A percentile compares a stretch with the other conserved stretches of the same genome.
These are phyloP conservation scores for Anthostomella pinea DNA, from an alignment of 2,329 filamentous ascomycete species.

Conservation along the genomic window DNA sequence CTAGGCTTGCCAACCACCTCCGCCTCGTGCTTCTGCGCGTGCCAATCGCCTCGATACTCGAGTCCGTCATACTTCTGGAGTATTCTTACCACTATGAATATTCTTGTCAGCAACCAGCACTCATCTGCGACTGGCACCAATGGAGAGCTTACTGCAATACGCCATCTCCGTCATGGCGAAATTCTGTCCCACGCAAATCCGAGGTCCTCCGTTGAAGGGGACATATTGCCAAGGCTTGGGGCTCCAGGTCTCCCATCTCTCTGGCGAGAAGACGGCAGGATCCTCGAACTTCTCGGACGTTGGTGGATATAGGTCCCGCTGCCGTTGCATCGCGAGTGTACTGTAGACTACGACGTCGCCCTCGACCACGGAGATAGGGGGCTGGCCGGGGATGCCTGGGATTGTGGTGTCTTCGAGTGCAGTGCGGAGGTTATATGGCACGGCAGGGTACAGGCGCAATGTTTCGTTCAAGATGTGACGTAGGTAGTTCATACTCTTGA, in stretches of 20 bases:
- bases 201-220: constrained; percentile 51
- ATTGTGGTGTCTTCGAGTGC: constrained; percentile 27
- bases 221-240: constrained; percentile 53
- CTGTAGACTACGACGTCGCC: constrained; percentile 49
- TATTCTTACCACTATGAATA: constrained; percentile 43
- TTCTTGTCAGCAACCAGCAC: no score
- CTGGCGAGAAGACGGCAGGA: constrained; percentile 44
- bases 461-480: constrained; percentile 48
- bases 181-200: constrained; percentile 58
- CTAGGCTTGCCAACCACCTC: constrained; percentile 44
- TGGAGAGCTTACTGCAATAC: constrained; percentile 36
- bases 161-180: constrained; percentile 59
- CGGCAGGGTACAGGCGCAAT: constrained; percentile 49
- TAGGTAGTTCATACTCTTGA: constrained; percentile 70
- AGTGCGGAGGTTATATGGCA: constrained; percentile 52
- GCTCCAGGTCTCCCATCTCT: constrained; percentile 50
- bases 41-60: constrained; percentile 46
- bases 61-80: constrained; percentile 58
- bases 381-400: constrained; percentile 22
- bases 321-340: constrained; percentile 50
- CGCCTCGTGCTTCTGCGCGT: constrained; percentile 42
- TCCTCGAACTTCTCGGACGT: constrained; percentile 36
- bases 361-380: constrained; percentile 42
- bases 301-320: constrained; percentile 46
- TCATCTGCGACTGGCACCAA: constrained; percentile 12